These are phyloP conservation scores for Metroxylon sagu DNA, from an alignment of 176 grass and related monocot genomes.

Conservation along the genomic window DNA sequence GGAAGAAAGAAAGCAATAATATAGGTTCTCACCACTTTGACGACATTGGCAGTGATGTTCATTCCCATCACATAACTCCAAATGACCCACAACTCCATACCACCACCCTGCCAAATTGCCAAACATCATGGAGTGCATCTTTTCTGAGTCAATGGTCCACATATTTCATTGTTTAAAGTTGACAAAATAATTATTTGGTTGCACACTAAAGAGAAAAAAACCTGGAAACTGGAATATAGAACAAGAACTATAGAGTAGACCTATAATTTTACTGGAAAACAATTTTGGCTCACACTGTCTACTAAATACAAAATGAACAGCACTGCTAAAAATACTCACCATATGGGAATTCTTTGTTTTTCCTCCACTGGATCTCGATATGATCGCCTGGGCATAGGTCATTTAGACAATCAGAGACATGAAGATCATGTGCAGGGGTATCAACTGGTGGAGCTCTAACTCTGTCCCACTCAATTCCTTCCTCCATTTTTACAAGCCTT, in stretches of 20 bases:
- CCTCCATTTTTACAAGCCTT: constrained; percentile 61
- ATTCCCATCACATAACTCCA: constrained; percentile 43
- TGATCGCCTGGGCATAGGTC: constrained; percentile 52
- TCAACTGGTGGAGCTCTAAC: constrained; percentile 47
- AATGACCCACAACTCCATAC: constrained; percentile 84
- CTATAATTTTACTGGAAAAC: too few species aligned
- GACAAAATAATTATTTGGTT: too few species aligned
- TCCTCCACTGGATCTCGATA: constrained; percentile 92
- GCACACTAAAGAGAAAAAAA: neutral
- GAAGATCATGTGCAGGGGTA: constrained; percentile 52
- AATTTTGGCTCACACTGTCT: too few species aligned
- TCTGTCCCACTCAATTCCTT: constrained; percentile 58
- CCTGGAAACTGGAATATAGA: neutral
- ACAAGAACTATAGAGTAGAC: too few species aligned
- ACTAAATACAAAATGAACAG: too few species aligned
- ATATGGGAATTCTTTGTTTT: constrained; percentile 87
- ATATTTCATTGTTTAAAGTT: too few species aligned
- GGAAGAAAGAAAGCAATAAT: too few species aligned
- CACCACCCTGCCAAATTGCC: constrained; percentile 56
- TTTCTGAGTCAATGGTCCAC: too few species aligned
- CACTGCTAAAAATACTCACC: constrained; percentile 22
- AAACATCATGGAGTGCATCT: too few species aligned
- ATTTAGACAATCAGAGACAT: constrained; percentile 46
- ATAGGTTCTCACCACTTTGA: constrained; percentile 48
- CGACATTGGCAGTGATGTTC: constrained; percentile 70